Conservation (phyloP, 2,329 filamentous ascomycete genomes). For the Aspergillus sp. region DNA sequence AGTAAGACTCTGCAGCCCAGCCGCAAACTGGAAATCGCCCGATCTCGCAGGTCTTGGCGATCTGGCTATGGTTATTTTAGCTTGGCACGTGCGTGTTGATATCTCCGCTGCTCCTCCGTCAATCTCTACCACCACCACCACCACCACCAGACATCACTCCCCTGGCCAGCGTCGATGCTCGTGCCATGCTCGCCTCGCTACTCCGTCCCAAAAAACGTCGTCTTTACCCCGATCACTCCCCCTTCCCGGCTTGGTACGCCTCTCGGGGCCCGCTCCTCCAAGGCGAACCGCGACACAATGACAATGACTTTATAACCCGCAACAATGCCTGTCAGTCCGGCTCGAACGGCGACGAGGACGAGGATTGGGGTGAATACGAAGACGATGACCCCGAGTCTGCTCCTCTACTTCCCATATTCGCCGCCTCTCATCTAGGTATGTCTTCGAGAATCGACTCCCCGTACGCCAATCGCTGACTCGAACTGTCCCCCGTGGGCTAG, state of each 20-base stretch:
- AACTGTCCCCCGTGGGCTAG: constrained; percentile 40
- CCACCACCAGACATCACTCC: too few relatives aligned
- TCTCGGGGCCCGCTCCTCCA: constrained; percentile 12
- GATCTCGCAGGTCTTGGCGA: too few relatives aligned
- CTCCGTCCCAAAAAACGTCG: constrained; percentile 21
- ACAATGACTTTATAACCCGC: constrained; percentile 17
- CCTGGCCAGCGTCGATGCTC: too few relatives aligned
- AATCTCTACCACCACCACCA: too few relatives aligned
- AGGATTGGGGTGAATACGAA: constrained; percentile 32
- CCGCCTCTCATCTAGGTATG: constrained; percentile 64
- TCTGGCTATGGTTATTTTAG: too few relatives aligned
- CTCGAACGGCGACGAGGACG: constrained; percentile 20
- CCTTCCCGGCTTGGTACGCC: constrained; percentile 20
- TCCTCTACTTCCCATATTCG: constrained; percentile 67
- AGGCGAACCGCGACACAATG: constrained; percentile 4
- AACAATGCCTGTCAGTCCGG: constrained; percentile 32
- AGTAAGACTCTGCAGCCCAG: too few relatives aligned
- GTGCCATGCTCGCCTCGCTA: constrained; percentile 24
- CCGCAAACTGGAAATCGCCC: too few relatives aligned
- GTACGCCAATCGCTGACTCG: neutral
- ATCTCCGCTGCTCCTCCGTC: too few relatives aligned
- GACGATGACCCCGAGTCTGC: constrained; percentile 38
- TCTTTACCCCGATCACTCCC: constrained; percentile 16
- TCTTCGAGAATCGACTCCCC: neutral
- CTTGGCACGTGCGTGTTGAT: too few relatives aligned